Percentiles rank a stretch among this genome's conserved stretches.
These are phyloP conservation scores for Chaetomium olivaceum DNA, from an alignment of 2,329 filamentous ascomycete species.

Conservation along the genomic window DNA sequence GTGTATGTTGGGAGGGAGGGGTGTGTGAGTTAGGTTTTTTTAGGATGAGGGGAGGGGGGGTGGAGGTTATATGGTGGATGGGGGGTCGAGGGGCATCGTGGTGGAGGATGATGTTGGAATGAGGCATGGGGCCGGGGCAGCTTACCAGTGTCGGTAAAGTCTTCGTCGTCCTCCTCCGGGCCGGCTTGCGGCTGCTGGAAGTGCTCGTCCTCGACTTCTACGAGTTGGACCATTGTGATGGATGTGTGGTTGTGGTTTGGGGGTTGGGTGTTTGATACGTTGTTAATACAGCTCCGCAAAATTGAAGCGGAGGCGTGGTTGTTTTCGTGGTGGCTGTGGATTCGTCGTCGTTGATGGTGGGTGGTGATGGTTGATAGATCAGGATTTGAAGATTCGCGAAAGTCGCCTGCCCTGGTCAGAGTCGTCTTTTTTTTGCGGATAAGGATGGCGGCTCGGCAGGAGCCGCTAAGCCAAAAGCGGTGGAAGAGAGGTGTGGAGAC, in stretches of 20 bases:
- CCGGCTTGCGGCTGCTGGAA: constrained; percentile 72
- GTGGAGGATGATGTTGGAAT: constrained; percentile 4
- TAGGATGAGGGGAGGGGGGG: too few relatives aligned
- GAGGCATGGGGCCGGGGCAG: constrained; percentile 20
- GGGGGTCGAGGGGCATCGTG: not conserved
- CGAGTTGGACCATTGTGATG: constrained; percentile 85
- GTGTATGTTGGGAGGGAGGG: constrained; percentile 8
- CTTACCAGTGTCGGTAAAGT: constrained; percentile 90
- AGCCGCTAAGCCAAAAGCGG: constrained; percentile 21
- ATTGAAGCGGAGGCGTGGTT: not conserved
- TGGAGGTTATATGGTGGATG: not conserved
- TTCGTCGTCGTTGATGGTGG: not conserved
- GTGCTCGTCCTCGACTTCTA: constrained; percentile 95
- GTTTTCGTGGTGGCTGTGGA: not conserved
- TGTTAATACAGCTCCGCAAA: not conserved
- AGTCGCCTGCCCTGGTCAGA: constrained; percentile 7
- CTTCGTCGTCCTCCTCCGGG: constrained; percentile 81
- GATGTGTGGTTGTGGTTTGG: constrained; percentile 14
- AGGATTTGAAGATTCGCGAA: constrained; percentile 21
- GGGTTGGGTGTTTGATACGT: not conserved
- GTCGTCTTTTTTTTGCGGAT: constrained; percentile 26
- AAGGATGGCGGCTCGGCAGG: constrained; percentile 27
- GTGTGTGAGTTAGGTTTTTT: not conserved
- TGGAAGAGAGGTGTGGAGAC: not conserved
- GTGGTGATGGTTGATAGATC: constrained; percentile 10